Conservation (phyloP, 345 rosid genomes). For the Camelina hispida region DNA sequence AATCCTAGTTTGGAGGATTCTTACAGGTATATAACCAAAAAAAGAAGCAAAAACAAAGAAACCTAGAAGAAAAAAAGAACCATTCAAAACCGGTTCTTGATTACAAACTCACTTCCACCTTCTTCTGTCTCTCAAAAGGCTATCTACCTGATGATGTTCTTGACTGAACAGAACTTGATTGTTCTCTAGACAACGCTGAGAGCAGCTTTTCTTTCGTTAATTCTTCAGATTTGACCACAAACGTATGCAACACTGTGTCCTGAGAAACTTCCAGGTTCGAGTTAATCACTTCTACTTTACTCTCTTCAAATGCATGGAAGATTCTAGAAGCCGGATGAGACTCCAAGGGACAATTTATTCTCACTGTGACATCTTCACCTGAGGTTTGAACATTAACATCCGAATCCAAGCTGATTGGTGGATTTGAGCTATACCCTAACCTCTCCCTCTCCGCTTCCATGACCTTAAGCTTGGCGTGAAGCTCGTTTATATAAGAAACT, state of each 20-base stretch:
- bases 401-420: constrained; percentile 41
- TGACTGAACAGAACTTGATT: constrained; percentile 58
- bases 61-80: constrained; percentile 30
- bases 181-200: constrained; percentile 66
- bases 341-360: constrained; percentile 74
- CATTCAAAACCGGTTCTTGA: constrained; percentile 44
- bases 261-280: constrained; percentile 68
- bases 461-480: constrained; percentile 54
- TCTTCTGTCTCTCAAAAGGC: constrained; percentile 26
- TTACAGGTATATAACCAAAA: constrained; percentile 39
- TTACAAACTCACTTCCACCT: constrained; percentile 33
- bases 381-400: constrained; percentile 61
- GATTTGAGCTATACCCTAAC: constrained; percentile 55
- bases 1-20: constrained; percentile 44
- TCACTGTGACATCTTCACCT: constrained; percentile 70
- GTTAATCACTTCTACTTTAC: constrained; percentile 61
- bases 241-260: constrained; percentile 72
- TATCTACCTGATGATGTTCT: constrained; percentile 57
- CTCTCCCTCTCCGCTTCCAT: constrained; percentile 62
- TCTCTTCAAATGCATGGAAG: constrained; percentile 73
- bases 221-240: constrained; percentile 82
- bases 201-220: constrained; percentile 81
- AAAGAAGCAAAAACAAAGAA: constrained; percentile 9
- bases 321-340: constrained; percentile 82
- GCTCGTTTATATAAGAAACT: constrained; percentile 70